Conservation (phyloP, 2,329 filamentous ascomycete genomes). For the Laburnicola sp. region DNA sequence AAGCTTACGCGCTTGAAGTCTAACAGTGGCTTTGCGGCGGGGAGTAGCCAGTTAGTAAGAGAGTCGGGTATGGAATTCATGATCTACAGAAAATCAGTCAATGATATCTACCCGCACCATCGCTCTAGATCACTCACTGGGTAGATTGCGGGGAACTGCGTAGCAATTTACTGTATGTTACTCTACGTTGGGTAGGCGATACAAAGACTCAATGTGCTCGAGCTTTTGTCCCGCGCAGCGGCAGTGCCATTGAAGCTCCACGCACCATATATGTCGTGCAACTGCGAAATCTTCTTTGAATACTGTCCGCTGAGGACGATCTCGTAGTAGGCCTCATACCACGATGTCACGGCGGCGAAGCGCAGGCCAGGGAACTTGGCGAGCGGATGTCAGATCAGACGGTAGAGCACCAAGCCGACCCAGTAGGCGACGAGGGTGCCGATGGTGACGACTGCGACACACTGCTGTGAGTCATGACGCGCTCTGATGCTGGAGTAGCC, state of each 20-base stretch:
- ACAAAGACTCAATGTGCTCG: conserved; percentile 31
- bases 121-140: conserved; percentile 22
- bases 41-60: conserved; percentile 36
- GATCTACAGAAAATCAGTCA: conserved; percentile 22
- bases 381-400: conserved; percentile 51
- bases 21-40: conserved; percentile 35
- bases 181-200: conserved; percentile 46
- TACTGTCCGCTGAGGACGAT: conserved; percentile 38
- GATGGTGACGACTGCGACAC: conserved; percentile 12
- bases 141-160: conserved; percentile 37
- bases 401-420: conserved; percentile 38
- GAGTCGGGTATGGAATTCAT: conserved; percentile 39
- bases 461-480: conserved; percentile 19
- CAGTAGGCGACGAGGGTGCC: conserved; percentile 20
- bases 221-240: conserved; percentile 31
- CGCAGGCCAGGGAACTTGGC: conserved; percentile 50
- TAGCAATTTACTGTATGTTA: conserved; percentile 36
- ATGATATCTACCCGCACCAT: not conserved
- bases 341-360: conserved; percentile 35
- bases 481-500: not conserved
- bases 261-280: conserved; percentile 41
- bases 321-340: conserved; percentile 44
- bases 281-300: conserved; percentile 32
- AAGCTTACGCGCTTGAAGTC: conserved; percentile 34
- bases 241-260: not conserved